A percentile compares a stretch with the other conserved stretches of the same genome.
Evolutionary conservation across 2,329 filamentous ascomycete species (phyloP).

Genomic region (Pyrenochaeta sp.): DNA sequence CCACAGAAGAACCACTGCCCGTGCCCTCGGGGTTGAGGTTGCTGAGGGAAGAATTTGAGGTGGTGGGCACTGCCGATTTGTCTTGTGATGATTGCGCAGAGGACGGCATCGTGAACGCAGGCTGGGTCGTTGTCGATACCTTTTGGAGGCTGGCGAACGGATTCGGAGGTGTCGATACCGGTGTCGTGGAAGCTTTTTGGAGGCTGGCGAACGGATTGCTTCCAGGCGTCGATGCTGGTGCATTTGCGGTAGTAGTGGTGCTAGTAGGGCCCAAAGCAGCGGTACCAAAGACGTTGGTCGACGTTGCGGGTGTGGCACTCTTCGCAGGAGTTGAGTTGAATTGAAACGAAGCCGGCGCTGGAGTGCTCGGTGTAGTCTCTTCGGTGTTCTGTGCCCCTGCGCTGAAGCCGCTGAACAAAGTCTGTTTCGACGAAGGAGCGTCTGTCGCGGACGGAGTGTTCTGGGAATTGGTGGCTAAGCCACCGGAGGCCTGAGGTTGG

Average conservation of each 20-base stretch:
- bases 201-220: constrained; percentile 24
- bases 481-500: constrained; percentile 18
- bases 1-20: constrained; percentile 13
- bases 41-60: constrained; percentile 22
- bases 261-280: constrained; percentile 8
- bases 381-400: constrained; percentile 18
- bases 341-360: constrained; percentile 20
- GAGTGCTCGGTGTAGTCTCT: constrained; percentile 15
- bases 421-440: constrained; percentile 12
- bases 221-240: no score
- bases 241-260: constrained; percentile 9
- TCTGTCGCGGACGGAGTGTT: constrained; percentile 14
- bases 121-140: constrained; percentile 10
- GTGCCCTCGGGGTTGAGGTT: constrained; percentile 15
- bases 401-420: constrained; percentile 18
- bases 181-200: no score
- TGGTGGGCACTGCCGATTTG: constrained; percentile 13
- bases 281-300: constrained; percentile 21
- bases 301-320: constrained; percentile 15
- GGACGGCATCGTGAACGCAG: constrained; percentile 14
- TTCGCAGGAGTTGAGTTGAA: constrained; percentile 21
- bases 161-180: no score
- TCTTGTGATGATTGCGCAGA: constrained; percentile 18
- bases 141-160: constrained; percentile 24
- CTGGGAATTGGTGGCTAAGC: constrained; percentile 25